A percentile compares a stretch with the other conserved stretches of the same genome.
Conservation (phyloP, 768 basidiomycete genomes). For the Sarcodon sp. region DNA sequence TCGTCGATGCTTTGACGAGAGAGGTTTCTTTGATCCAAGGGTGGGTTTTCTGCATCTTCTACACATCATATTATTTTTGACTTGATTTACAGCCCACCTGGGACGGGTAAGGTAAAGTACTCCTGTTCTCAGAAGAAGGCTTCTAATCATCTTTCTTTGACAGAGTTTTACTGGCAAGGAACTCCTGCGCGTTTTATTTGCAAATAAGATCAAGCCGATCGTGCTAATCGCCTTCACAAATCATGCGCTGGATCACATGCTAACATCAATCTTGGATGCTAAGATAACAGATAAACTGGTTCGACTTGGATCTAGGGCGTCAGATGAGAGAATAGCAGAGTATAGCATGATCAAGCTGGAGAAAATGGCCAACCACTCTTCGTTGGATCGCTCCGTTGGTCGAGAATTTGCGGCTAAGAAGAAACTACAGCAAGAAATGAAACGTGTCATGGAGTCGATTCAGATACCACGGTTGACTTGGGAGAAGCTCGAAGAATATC, state of each 20-base stretch:
- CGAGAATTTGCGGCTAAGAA: slow-evolving; percentile 28
- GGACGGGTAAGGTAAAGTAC: slow-evolving; percentile 54
- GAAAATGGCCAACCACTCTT: slow-evolving; percentile 24
- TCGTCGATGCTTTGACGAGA: slow-evolving; percentile 44
- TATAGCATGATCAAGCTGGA: slow-evolving; percentile 53
- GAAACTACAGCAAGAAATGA: slow-evolving; percentile 24
- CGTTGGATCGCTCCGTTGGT: slow-evolving; percentile 22
- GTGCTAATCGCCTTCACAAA: slow-evolving; percentile 59
- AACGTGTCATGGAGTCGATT: slow-evolving; percentile 15
- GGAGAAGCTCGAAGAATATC: slow-evolving; percentile 25
- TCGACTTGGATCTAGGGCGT: slow-evolving; percentile 54
- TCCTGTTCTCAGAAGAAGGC: neutral
- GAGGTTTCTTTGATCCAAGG: slow-evolving; percentile 66
- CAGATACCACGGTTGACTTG: slow-evolving; percentile 16
- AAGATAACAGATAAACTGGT: slow-evolving; percentile 51
- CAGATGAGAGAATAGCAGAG: slow-evolving; percentile 44
- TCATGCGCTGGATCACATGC: slow-evolving; percentile 67
- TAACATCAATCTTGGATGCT: slow-evolving; percentile 50
- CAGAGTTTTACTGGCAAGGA: slow-evolving; percentile 61
- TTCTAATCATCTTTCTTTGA: neutral
- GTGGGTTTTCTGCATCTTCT: slow-evolving; percentile 18
- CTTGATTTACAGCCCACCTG: slow-evolving; percentile 45
- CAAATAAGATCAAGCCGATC: slow-evolving; percentile 31
- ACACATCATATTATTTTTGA: neutral
- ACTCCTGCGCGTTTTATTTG: slow-evolving; percentile 50